Evolutionary conservation across 2,329 filamentous ascomycete genomes (phyloP).

Genomic region (Calonectria pseudoreteaudii): DNA sequence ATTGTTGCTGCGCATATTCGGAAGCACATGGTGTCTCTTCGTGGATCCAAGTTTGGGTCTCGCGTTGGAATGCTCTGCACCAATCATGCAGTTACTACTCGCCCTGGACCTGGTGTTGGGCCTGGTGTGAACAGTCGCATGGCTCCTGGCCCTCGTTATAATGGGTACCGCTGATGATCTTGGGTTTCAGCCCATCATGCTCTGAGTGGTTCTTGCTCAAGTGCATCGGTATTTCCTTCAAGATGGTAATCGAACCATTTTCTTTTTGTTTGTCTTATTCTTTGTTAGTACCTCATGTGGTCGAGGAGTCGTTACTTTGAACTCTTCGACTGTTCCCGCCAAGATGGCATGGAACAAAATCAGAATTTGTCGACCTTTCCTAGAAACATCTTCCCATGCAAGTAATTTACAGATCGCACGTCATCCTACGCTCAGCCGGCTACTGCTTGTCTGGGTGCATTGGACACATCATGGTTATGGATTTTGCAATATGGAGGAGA

Average conservation of each 20-base stretch:
- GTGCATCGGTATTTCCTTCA: not conserved
- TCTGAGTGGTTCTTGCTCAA: not conserved
- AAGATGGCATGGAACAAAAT: constrained; percentile 52
- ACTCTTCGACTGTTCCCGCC: constrained; percentile 47
- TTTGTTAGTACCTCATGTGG: constrained; percentile 39
- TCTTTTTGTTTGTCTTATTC: constrained; percentile 36
- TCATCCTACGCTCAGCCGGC: constrained; percentile 68
- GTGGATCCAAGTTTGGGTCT: constrained; percentile 98
- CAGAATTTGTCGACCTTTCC: constrained; percentile 60
- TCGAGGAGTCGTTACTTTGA: constrained; percentile 42
- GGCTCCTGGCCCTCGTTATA: constrained; percentile 69
- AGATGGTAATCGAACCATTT: constrained; percentile 11
- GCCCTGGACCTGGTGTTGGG: constrained; percentile 85
- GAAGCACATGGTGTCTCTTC: constrained; percentile 99
- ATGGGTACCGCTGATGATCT: constrained; percentile 64
- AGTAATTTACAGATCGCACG: constrained; percentile 66
- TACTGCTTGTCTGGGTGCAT: constrained; percentile 64
- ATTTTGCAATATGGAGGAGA: constrained; percentile 65
- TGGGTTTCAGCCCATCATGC: not conserved
- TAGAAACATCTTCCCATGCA: constrained; percentile 63
- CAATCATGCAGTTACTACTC: constrained; percentile 90
- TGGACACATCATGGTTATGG: constrained; percentile 73
- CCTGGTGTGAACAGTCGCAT: constrained; percentile 70
- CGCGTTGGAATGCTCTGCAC: constrained; percentile 99
- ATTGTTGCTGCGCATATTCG: constrained; percentile 93